Conservation (phyloP, 2,329 filamentous ascomycete genomes). For the Botrytis galanthina region DNA sequence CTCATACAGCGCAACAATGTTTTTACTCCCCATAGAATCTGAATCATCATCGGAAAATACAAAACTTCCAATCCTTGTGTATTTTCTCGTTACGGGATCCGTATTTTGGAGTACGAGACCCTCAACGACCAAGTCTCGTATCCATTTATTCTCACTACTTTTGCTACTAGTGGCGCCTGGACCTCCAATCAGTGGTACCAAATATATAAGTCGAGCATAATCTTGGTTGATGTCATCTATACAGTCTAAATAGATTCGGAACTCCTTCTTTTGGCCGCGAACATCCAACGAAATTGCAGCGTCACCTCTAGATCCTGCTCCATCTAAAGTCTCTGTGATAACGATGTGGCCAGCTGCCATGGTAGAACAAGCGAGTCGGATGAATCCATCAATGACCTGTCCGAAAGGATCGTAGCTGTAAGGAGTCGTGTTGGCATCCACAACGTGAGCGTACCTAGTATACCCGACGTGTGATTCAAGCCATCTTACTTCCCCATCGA, state of each 20-base stretch:
- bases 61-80: background rate
- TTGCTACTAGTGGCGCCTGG: fast-evolving
- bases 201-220: fast-evolving
- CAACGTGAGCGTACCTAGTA: background rate
- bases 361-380: background rate
- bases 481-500: background rate
- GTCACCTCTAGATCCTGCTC: fast-evolving
- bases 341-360: background rate
- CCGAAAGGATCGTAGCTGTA: background rate
- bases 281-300: fast-evolving
- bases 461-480: fast-evolving
- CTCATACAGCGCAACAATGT: fast-evolving
- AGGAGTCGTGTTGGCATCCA: background rate
- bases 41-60: fast-evolving
- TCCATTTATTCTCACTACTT: too few species aligned
- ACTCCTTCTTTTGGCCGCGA: background rate
- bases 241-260: background rate
- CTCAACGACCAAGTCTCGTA: too few species aligned
- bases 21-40: too few species aligned
- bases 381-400: background rate
- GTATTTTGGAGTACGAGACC: background rate
- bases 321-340: background rate
- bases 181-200: background rate
- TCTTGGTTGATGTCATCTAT: background rate
- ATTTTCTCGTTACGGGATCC: fast-evolving